These are phyloP conservation scores for Hemileia vastatrix DNA, from an alignment of 1,284 basidiomycete species.

Conservation along the genomic window DNA sequence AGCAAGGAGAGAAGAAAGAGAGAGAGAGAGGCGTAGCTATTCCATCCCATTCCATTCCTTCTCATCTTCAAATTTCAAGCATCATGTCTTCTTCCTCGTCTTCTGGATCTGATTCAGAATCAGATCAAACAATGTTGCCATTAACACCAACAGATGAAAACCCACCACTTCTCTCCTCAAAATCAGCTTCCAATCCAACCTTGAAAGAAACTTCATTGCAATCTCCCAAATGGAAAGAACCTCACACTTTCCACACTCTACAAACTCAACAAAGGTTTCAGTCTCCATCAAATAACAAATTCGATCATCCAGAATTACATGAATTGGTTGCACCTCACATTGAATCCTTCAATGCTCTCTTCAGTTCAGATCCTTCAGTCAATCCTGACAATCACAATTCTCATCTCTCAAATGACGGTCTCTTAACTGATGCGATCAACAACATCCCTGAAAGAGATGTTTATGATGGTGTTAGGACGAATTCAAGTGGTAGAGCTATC, in stretches of 20 bases:
- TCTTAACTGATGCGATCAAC: background rate
- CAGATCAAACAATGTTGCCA: too few species aligned
- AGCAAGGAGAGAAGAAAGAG: too few species aligned
- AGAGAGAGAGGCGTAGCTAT: too few species aligned
- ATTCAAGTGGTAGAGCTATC: background rate
- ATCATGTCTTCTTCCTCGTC: too few species aligned
- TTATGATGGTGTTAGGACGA: background rate
- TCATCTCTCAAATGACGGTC: background rate
- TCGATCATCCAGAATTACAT: slow-evolving; percentile 36
- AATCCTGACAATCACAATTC: slow-evolving; percentile 26
- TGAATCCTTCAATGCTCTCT: slow-evolving; percentile 43
- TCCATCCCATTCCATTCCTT: too few species aligned
- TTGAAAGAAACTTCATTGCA: too few species aligned
- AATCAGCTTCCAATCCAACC: too few species aligned
- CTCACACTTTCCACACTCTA: slow-evolving; percentile 42
- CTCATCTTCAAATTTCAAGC: too few species aligned
- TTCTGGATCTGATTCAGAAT: too few species aligned
- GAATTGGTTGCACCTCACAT: slow-evolving; percentile 40
- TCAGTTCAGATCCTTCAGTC: too few species aligned
- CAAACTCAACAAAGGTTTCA: slow-evolving; percentile 35
- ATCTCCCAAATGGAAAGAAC: slow-evolving; percentile 27
- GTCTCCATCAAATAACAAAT: slow-evolving; percentile 30
- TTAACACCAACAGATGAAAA: too few species aligned
- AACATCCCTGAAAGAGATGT: background rate
- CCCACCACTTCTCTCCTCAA: too few species aligned